Percentiles rank a stretch among this genome's conserved stretches.
phyloP scores from a whole-genome alignment of 2,329 filamentous ascomycete genomes.

The Talaromyces marneffei region DNA sequence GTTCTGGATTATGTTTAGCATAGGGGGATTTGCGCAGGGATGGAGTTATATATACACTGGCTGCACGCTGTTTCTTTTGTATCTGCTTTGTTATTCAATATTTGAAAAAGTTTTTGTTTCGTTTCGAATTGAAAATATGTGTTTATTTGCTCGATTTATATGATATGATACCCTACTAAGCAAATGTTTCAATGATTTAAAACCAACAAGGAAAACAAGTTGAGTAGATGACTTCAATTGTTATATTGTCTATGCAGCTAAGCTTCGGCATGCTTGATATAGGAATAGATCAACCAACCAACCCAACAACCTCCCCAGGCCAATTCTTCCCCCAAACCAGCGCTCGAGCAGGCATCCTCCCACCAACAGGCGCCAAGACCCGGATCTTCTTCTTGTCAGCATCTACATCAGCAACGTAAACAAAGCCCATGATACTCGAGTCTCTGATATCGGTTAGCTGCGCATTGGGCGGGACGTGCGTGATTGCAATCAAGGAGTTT shows the following conservation, averaged over 20 bases:
- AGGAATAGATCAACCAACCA: slow-evolving; percentile 51
- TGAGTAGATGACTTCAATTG: not conserved
- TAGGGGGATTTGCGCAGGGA: not conserved
- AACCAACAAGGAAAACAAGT: not conserved
- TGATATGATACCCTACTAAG: not conserved
- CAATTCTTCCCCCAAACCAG: slow-evolving; percentile 72
- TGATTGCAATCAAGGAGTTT: slow-evolving; percentile 78
- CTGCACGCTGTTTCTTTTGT: not conserved
- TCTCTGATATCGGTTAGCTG: slow-evolving; percentile 67
- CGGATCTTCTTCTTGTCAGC: slow-evolving; percentile 74
- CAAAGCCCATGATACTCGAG: slow-evolving; percentile 81
- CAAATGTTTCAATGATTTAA: not conserved
- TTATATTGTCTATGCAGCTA: not conserved
- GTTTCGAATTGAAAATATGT: not conserved
- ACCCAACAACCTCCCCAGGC: slow-evolving; percentile 76
- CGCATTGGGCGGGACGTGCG: slow-evolving; percentile 67
- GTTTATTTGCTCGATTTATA: not conserved
- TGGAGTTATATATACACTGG: not conserved
- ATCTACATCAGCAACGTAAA: slow-evolving; percentile 89
- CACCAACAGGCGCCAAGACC: slow-evolving; percentile 76
- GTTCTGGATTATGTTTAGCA: not conserved
- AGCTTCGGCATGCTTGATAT: not conserved
- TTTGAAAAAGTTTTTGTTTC: not conserved
- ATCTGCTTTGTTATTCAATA: not conserved
- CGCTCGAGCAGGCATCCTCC: slow-evolving; percentile 70